These are phyloP conservation scores for Ophioceras dolichostomum DNA, from an alignment of 2,329 filamentous ascomycete genomes.

Conservation along the genomic window DNA sequence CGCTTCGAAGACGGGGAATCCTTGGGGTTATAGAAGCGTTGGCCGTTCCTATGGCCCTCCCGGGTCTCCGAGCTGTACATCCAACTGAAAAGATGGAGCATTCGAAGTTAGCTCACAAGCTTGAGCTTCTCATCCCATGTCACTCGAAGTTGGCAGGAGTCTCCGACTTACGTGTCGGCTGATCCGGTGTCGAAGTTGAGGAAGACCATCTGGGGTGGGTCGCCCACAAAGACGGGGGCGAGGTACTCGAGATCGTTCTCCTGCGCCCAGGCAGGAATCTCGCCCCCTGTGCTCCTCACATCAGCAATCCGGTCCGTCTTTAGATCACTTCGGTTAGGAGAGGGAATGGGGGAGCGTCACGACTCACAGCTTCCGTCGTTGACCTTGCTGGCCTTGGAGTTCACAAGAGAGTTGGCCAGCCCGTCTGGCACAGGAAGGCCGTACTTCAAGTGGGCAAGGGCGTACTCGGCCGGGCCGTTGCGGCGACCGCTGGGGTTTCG, in stretches of 20 bases:
- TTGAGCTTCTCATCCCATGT: too few species aligned
- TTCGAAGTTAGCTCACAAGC: background rate
- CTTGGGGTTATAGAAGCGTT: slow-evolving; percentile 29
- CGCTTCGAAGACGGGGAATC: slow-evolving; percentile 28
- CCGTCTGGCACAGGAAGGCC: slow-evolving; percentile 15
- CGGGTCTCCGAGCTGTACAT: slow-evolving; percentile 38
- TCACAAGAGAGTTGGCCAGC: too few species aligned
- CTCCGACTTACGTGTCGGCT: slow-evolving; percentile 52
- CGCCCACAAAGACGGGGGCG: slow-evolving; percentile 51
- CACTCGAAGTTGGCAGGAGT: too few species aligned
- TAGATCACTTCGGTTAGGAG: too few species aligned
- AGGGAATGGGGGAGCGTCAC: too few species aligned
- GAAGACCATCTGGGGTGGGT: slow-evolving; percentile 40
- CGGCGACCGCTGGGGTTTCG: slow-evolving; percentile 20
- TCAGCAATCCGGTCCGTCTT: too few species aligned
- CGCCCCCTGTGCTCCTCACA: slow-evolving; percentile 2
- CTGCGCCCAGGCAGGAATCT: slow-evolving; percentile 17
- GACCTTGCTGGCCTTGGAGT: slow-evolving; percentile 2
- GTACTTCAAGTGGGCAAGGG: slow-evolving; percentile 24
- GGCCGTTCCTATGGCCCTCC: slow-evolving; percentile 28
- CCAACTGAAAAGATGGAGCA: slow-evolving; percentile 27
- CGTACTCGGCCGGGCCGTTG: slow-evolving; percentile 19
- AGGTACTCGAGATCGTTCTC: slow-evolving; percentile 43
- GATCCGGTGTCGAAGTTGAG: slow-evolving; percentile 61
- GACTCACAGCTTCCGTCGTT: too few species aligned